phyloP scores from a whole-genome alignment of 768 basidiomycete species.

The Suillus clintonianus region DNA sequence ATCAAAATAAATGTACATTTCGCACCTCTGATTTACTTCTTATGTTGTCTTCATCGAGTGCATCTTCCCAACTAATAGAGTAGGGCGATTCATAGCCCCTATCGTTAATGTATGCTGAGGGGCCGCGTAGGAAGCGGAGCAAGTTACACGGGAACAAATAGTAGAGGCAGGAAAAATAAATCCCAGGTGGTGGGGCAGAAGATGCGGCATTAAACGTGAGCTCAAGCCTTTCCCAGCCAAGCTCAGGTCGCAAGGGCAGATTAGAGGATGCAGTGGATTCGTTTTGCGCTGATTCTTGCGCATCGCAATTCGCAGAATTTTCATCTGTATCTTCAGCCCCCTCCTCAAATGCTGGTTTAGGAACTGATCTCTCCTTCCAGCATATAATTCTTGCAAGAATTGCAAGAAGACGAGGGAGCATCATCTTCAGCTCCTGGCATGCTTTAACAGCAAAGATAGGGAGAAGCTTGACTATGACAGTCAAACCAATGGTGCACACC shows the following conservation, averaged over 20 bases:
- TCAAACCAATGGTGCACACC: slow-evolving; percentile 62
- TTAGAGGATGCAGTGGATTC: slow-evolving; percentile 38
- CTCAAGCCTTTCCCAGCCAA: slow-evolving; percentile 72
- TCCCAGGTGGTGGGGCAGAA: slow-evolving; percentile 58
- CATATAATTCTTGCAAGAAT: slow-evolving; percentile 72
- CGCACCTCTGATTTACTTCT: slow-evolving; percentile 72
- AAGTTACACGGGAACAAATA: slow-evolving; percentile 92
- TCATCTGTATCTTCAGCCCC: slow-evolving; percentile 30
- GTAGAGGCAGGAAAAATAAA: slow-evolving; percentile 79
- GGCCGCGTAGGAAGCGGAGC: slow-evolving; percentile 73
- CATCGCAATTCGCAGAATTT: not conserved
- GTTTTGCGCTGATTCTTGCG: slow-evolving; percentile 16
- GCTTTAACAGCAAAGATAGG: slow-evolving; percentile 72
- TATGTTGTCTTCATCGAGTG: slow-evolving; percentile 68
- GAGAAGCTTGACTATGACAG: slow-evolving; percentile 68
- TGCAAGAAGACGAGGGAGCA: slow-evolving; percentile 66
- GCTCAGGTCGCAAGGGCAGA: slow-evolving; percentile 50
- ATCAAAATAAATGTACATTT: slow-evolving; percentile 1
- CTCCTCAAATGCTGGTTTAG: slow-evolving; percentile 38
- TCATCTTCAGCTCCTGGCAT: slow-evolving; percentile 50
- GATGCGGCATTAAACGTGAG: slow-evolving; percentile 56
- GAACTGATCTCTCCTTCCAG: slow-evolving; percentile 62
- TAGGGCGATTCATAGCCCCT: slow-evolving; percentile 58
- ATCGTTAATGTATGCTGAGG: slow-evolving; percentile 61
- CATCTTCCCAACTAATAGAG: slow-evolving; percentile 68